Conservation (phyloP, 345 rosid genomes). For the Brassica carinata region DNA sequence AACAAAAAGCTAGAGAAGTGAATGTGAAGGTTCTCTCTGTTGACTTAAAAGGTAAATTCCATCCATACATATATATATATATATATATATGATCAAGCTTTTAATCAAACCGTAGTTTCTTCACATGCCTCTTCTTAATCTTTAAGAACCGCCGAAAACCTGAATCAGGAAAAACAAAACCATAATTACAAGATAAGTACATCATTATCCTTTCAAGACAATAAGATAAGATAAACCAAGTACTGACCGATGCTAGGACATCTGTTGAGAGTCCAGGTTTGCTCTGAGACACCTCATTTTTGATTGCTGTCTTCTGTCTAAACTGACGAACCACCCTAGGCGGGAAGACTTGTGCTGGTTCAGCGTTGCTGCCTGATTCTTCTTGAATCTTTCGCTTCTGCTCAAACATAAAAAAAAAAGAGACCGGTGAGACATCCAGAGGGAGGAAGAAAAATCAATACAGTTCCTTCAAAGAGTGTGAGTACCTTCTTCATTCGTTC, state of each 20-base stretch:
- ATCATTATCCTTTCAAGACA: background rate
- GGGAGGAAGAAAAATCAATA: background rate
- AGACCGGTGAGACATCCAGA: background rate
- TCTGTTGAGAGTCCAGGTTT: conserved; percentile 71
- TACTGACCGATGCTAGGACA: conserved; percentile 67
- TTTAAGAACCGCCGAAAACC: conserved; percentile 59
- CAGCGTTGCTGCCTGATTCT: conserved; percentile 44
- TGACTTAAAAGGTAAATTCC: conserved; percentile 12
- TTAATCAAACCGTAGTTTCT: conserved; percentile 3
- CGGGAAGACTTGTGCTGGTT: conserved; percentile 39
- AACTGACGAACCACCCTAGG: conserved; percentile 63
- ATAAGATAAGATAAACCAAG: background rate
- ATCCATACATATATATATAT: background rate
- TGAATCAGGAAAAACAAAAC: conserved; percentile 22
- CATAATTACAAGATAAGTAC: background rate
- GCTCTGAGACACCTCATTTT: conserved; percentile 45
- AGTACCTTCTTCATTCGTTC: conserved; percentile 81
- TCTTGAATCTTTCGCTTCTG: conserved; percentile 73
- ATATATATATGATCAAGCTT: background rate
- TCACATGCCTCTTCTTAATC: conserved; percentile 18
- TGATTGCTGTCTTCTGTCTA: conserved; percentile 69
- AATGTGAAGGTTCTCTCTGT: background rate
- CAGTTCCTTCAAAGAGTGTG: background rate
- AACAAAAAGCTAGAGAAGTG: background rate
- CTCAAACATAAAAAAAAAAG: conserved; percentile 13